Percentiles rank a stretch among this genome's conserved stretches.
Evolutionary conservation across 2,329 filamentous ascomycete genomes (phyloP).

Genomic region (Ceratocystis eucalypticola): DNA sequence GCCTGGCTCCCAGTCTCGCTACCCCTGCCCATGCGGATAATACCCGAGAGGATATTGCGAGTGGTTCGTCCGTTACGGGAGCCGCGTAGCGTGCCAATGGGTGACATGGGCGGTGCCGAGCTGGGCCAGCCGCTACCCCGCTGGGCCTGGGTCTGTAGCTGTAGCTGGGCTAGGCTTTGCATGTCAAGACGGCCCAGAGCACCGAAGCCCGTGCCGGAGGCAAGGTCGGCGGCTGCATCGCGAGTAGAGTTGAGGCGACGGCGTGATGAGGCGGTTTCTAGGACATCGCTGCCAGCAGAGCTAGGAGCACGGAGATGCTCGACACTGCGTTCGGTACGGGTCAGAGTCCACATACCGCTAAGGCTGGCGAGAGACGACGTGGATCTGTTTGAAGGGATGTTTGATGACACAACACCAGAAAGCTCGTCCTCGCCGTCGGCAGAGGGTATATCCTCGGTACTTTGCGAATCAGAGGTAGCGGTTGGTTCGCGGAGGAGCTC

Average conservation of each 20-base stretch:
- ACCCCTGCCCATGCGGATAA: constrained; percentile 33
- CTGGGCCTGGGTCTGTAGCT: constrained; percentile 12
- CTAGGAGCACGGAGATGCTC: constrained; percentile 32
- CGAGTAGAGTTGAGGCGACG: constrained; percentile 5
- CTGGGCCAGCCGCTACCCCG: not conserved
- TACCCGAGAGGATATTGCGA: constrained; percentile 32
- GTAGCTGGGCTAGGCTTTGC: constrained; percentile 13
- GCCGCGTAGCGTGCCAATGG: constrained; percentile 24
- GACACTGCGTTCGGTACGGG: constrained; percentile 17
- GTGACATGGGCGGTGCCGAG: constrained; percentile 10
- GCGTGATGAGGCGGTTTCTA: constrained; percentile 21
- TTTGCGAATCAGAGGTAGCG: not conserved
- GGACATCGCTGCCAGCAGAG: constrained; percentile 38
- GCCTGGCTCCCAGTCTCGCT: constrained; percentile 24
- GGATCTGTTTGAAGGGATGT: constrained; percentile 22
- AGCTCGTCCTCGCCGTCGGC: constrained; percentile 26
- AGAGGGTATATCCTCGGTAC: not conserved
- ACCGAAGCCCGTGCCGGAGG: constrained; percentile 20
- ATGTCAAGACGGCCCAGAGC: constrained; percentile 18
- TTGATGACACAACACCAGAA: not conserved
- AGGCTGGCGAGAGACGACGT: constrained; percentile 11
- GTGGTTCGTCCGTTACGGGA: constrained; percentile 29
- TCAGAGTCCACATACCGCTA: constrained; percentile 19
- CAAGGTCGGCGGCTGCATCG: constrained; percentile 5
- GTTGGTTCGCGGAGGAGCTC: constrained; percentile 30